Evolutionary conservation across 2,329 filamentous ascomycete genomes (phyloP).

Genomic region (Plenodomus biglobosus): DNA sequence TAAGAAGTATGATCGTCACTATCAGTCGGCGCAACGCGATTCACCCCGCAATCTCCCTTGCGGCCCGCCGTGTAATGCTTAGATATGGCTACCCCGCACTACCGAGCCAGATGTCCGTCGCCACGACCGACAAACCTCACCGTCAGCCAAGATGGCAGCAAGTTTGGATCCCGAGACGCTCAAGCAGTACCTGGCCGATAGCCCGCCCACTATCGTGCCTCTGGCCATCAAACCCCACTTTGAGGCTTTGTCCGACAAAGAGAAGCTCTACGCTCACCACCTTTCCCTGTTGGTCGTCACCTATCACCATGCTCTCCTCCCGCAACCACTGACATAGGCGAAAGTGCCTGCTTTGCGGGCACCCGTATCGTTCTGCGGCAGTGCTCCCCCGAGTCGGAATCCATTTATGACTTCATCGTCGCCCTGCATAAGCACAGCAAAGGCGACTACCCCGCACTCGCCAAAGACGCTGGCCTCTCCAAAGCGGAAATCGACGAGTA

Average conservation of each 20-base stretch:
- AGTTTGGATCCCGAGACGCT: constrained; percentile 49
- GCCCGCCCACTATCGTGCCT: constrained; percentile 82
- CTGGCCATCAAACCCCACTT: constrained; percentile 94
- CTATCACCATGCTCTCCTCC: background rate
- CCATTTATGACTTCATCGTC: constrained; percentile 59
- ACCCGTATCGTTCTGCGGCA: constrained; percentile 57
- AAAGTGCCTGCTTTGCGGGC: constrained; percentile 51
- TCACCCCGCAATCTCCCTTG: too few species aligned
- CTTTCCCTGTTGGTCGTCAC: constrained; percentile 42
- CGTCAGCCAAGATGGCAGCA: constrained; percentile 20
- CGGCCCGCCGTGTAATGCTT: too few species aligned
- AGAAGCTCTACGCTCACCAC: constrained; percentile 88
- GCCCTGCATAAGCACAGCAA: constrained; percentile 51
- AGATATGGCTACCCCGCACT: background rate
- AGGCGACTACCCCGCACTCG: constrained; percentile 53
- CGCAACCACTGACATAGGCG: constrained; percentile 2
- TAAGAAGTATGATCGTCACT: too few species aligned
- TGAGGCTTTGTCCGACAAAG: constrained; percentile 69
- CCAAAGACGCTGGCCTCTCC: constrained; percentile 47
- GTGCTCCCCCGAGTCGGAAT: constrained; percentile 54
- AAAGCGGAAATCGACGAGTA: constrained; percentile 42
- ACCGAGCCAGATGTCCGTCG: background rate
- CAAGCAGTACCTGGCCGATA: constrained; percentile 83
- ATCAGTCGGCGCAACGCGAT: too few species aligned
- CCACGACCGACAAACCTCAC: background rate